Percentiles rank a stretch among this genome's conserved stretches.
Evolutionary conservation across 2,329 filamentous ascomycete species (phyloP).

Genomic region (Cladosporium sp.): DNA sequence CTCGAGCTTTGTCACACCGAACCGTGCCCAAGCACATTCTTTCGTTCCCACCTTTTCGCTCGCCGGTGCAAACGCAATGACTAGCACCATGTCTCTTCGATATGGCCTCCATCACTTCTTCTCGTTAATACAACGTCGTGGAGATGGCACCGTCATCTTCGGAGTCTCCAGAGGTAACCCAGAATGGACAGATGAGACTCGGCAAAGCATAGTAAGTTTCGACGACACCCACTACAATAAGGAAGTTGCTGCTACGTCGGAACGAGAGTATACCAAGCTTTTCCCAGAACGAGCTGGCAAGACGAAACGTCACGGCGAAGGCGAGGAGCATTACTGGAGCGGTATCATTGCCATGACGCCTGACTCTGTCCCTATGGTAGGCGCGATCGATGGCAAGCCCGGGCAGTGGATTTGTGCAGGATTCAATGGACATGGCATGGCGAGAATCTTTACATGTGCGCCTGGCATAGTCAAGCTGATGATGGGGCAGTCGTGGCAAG

Average conservation of each 20-base stretch:
- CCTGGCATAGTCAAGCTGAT: conserved; percentile 47
- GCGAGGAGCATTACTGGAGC: conserved; percentile 49
- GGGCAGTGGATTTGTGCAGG: conserved; percentile 54
- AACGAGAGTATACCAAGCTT: conserved; percentile 38
- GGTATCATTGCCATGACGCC: conserved; percentile 51
- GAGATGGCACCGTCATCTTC: conserved; percentile 47
- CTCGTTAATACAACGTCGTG: conserved; percentile 49
- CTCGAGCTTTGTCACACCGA: conserved; percentile 42
- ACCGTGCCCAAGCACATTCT: conserved; percentile 48
- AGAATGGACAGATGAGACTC: conserved; percentile 26
- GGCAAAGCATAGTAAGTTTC: conserved; percentile 34
- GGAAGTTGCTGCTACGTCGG: conserved; percentile 43
- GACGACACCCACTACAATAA: conserved; percentile 44
- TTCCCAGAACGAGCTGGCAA: conserved; percentile 34
- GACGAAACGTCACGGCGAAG: conserved; percentile 41
- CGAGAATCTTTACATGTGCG: conserved; percentile 47
- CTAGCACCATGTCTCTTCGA: conserved; percentile 48
- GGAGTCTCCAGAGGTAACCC: conserved; percentile 48
- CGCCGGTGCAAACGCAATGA: conserved; percentile 37
- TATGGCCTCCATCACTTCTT: conserved; percentile 52
- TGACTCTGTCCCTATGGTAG: conserved; percentile 50
- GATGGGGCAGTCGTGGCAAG: conserved; percentile 31
- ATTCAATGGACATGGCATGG: conserved; percentile 53
- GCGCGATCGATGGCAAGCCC: conserved; percentile 41
- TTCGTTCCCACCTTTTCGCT: conserved; percentile 44